phyloP scores from a whole-genome alignment of 768 basidiomycete genomes.

The Tylopilus rubrobrunneus region DNA sequence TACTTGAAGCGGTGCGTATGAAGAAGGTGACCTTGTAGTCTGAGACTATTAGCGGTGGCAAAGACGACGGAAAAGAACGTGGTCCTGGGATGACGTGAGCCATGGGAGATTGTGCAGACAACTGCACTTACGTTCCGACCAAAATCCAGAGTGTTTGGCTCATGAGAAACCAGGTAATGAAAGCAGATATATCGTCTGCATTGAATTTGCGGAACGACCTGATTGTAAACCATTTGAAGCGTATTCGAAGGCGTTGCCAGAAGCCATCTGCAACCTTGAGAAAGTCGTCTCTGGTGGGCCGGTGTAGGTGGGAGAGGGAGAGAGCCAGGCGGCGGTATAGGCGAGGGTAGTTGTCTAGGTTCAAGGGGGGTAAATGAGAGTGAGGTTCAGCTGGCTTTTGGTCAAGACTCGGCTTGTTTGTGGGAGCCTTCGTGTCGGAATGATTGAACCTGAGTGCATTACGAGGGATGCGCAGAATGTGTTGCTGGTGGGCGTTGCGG shows the following conservation, averaged over 20 bases:
- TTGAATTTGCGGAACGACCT: slow-evolving; percentile 93
- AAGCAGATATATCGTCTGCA: slow-evolving; percentile 94
- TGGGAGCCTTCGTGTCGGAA: slow-evolving; percentile 10
- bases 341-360: slow-evolving; percentile 69
- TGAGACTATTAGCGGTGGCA: slow-evolving; percentile 81
- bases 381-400: slow-evolving; percentile 8
- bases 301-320: slow-evolving; percentile 70
- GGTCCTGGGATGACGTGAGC: slow-evolving; percentile 49
- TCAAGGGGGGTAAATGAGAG: slow-evolving; percentile 29
- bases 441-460: slow-evolving; percentile 13
- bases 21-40: slow-evolving; percentile 62
- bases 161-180: slow-evolving; percentile 93
- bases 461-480: background rate
- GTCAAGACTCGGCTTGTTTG: slow-evolving; percentile 4
- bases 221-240: slow-evolving; percentile 98
- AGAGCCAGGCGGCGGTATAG: slow-evolving; percentile 77
- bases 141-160: slow-evolving; percentile 96
- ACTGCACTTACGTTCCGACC: slow-evolving; percentile 56
- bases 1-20: background rate
- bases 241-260: slow-evolving; percentile 82
- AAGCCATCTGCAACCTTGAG: slow-evolving; percentile 83
- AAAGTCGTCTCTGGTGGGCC: slow-evolving; percentile 88
- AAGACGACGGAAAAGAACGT: slow-evolving; percentile 96
- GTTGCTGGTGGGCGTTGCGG: background rate
- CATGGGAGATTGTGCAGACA: background rate